A percentile compares a stretch with the other conserved stretches of the same genome.
These are phyloP conservation scores for Pogostemon cablin DNA, from an alignment of 257 asterid species.

Conservation along the genomic window DNA sequence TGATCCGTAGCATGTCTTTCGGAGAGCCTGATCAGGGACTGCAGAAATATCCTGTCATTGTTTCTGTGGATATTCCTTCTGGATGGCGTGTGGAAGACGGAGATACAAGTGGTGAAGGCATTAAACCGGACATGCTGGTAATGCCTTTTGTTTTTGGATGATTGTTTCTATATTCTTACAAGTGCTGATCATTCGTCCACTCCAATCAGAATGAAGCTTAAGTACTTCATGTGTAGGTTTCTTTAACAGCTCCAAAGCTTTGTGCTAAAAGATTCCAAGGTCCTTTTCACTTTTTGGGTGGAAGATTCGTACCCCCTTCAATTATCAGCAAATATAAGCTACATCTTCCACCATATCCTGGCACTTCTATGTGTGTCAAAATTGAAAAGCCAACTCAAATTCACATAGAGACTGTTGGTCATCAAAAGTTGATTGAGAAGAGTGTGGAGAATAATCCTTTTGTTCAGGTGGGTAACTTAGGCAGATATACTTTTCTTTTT, in stretches of 20 bases:
- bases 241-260: slow-evolving; percentile 75
- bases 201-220: slow-evolving; percentile 4
- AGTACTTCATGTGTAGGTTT: slow-evolving; percentile 53
- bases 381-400: slow-evolving; percentile 56
- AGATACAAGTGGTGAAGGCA: slow-evolving; percentile 66
- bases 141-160: background rate
- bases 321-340: slow-evolving; percentile 53
- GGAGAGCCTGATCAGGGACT: slow-evolving; percentile 37
- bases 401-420: slow-evolving; percentile 21
- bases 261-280: slow-evolving; percentile 74
- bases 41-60: slow-evolving; percentile 49
- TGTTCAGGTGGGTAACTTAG: slow-evolving; percentile 57
- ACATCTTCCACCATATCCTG: slow-evolving; percentile 63
- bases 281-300: slow-evolving; percentile 73
- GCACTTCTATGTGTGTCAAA: slow-evolving; percentile 66
- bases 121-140: slow-evolving; percentile 90
- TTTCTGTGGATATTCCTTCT: slow-evolving; percentile 87
- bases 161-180: background rate
- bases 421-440: slow-evolving; percentile 62
- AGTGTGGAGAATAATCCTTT: slow-evolving; percentile 65
- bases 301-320: slow-evolving; percentile 74
- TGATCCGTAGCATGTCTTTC: slow-evolving; percentile 53
- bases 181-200: background rate
- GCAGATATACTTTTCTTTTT: background rate
- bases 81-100: slow-evolving; percentile 95